Evolutionary conservation across 2,329 filamentous ascomycete species (phyloP).

Genomic region (Cladophialophora carrionii): DNA sequence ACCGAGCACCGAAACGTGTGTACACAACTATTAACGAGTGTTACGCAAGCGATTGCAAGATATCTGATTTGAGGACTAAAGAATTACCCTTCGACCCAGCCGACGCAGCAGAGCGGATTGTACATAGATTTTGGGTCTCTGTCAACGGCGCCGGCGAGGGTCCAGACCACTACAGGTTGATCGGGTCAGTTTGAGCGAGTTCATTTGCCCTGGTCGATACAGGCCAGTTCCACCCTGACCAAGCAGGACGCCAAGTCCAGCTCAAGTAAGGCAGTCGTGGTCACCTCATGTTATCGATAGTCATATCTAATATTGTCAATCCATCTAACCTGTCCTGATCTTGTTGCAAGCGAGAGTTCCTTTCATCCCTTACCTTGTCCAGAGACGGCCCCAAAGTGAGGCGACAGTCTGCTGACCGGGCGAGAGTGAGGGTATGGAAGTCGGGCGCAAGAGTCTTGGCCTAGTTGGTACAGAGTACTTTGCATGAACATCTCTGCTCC

Average conservation of each 20-base stretch:
- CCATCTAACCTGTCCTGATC: not conserved
- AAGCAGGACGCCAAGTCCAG: not conserved
- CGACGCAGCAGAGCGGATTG: constrained; percentile 25
- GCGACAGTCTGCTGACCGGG: constrained; percentile 4
- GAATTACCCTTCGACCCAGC: constrained; percentile 18
- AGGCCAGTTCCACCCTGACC: not conserved
- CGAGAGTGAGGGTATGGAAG: not conserved
- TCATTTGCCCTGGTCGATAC: not conserved
- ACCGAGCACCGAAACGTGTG: constrained; percentile 8
- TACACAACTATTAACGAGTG: constrained; percentile 22
- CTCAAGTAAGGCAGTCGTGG: not conserved
- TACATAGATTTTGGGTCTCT: constrained; percentile 27
- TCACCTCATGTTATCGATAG: constrained; percentile 7
- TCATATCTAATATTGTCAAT: constrained; percentile 13
- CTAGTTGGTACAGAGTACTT: not conserved
- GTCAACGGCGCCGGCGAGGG: constrained; percentile 7
- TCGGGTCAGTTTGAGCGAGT: constrained; percentile 3
- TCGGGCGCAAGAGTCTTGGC: constrained; percentile 8
- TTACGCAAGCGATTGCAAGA: constrained; percentile 18
- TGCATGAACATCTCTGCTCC: not conserved
- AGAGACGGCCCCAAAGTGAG: constrained; percentile 16
- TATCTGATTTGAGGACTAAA: constrained; percentile 19
- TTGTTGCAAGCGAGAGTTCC: not conserved
- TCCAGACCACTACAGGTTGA: constrained; percentile 4
- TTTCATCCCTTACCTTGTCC: not conserved